Percentiles rank a stretch among this genome's conserved stretches.
phyloP scores from a whole-genome alignment of 345 rosid genomes.

The Carallia pectinifolia region DNA sequence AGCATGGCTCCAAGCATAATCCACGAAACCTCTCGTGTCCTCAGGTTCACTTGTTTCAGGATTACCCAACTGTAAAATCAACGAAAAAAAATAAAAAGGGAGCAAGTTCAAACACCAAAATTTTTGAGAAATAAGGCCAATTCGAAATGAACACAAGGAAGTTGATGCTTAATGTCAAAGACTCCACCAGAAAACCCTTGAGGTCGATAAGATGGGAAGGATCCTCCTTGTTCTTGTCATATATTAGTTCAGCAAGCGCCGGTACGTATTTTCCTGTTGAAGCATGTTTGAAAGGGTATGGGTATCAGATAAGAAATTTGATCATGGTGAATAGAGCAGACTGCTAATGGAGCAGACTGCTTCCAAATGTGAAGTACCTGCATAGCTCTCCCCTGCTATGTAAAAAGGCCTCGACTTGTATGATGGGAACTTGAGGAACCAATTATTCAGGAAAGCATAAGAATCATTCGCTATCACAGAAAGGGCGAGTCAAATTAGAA shows the following conservation, averaged over 20 bases:
- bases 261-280: conserved; percentile 81
- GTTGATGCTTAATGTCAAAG: background rate
- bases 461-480: conserved; percentile 86
- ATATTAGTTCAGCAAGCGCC: conserved; percentile 67
- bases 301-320: background rate
- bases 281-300: background rate
- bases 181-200: conserved; percentile 73
- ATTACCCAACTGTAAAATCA: conserved; percentile 84
- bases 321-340: conserved; percentile 4
- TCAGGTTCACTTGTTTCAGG: conserved; percentile 76
- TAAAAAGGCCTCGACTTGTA: conserved; percentile 54
- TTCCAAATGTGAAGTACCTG: conserved; percentile 46
- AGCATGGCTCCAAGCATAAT: conserved; percentile 96
- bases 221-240: conserved; percentile 59
- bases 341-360: too few relatives aligned
- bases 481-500: too few relatives aligned
- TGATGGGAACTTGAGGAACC: conserved; percentile 74
- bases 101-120: background rate
- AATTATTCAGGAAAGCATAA: conserved; percentile 62
- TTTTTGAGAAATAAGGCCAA: background rate
- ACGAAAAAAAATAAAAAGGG: too few relatives aligned
- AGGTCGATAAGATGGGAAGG: conserved; percentile 55
- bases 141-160: background rate
- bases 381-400: conserved; percentile 95
- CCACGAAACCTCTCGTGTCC: conserved; percentile 81